Evolutionary conservation across 108 stramenopile genomes (phyloP), one percentile per base, ranked within the genome.

Genomic region (Cyclotella choctawhatcheeana): DNA sequence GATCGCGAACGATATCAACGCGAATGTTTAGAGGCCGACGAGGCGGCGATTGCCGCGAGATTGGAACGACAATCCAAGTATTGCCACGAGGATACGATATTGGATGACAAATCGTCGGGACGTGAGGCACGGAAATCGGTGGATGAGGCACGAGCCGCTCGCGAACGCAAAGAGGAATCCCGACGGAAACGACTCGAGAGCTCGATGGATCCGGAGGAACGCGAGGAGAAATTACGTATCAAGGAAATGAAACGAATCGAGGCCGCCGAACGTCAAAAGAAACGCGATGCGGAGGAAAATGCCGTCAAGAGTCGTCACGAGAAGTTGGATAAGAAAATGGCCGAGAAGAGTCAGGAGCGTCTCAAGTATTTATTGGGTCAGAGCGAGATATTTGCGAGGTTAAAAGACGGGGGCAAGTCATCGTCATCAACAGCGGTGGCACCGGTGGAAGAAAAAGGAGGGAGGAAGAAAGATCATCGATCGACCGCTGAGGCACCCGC

Each of bases 301-400:
- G 77, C 77, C 8, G 72, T 95, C 35, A 72, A 58, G 20, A 83
- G 77, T 20, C 64, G 85, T 22, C 92, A 93, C 64, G 78, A 86
- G 17, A 89, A 89, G 62, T 61, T 93, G 32, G 92, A 89, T 40
- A 91, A 86, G 82, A 86, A 89, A 71, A 82, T 81, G n/a, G 18
- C 76, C 30, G 85, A 84, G 52, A 92, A 90, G 74, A 69, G 90
- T 6, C 76, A 77, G 29, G 77, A 89, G 40, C 83, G 97, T 52
- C 84, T 99, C 21, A 92, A 97, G 81, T 99, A 97, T 83, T 84
- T 99, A 44, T 74, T 98, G 69, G 81, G 86, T 50, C 99, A 99
- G 82, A 86, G 85, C 1, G 92, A 95, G 67, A 94, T 99, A 69
- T 99, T 99, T 85, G 37, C 35, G 35, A 60, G 59, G 35, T 22